Evolutionary conservation across 2,329 filamentous ascomycete genomes (phyloP).

Genomic region (Alternaria brassicae): DNA sequence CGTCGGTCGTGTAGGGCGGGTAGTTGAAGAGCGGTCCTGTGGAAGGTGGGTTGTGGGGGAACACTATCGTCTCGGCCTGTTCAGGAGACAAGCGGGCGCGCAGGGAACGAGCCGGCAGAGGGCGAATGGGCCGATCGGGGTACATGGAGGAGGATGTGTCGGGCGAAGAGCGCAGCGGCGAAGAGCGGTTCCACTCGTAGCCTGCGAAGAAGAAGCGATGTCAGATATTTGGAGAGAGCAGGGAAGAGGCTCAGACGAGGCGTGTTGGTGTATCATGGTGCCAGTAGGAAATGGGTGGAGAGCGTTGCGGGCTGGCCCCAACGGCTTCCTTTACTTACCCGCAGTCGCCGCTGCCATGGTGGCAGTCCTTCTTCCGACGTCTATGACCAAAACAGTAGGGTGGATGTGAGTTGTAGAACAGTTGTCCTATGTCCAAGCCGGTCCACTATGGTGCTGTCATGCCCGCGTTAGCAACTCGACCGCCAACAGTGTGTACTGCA

Average conservation of each 20-base stretch:
- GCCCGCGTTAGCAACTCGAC: constrained; percentile 27
- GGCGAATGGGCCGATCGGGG: constrained; percentile 90
- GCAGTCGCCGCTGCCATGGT: constrained; percentile 53
- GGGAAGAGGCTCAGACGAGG: constrained; percentile 28
- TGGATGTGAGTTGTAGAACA: constrained; percentile 19
- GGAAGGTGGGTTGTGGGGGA: constrained; percentile 76
- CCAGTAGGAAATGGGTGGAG: constrained; percentile 32
- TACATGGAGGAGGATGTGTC: constrained; percentile 83
- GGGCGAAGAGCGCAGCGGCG: constrained; percentile 54
- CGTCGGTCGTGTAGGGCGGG: constrained; percentile 54
- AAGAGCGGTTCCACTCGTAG: constrained; percentile 53
- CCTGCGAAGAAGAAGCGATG: constrained; percentile 46
- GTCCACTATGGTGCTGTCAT: constrained; percentile 21
- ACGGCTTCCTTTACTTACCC: constrained; percentile 45
- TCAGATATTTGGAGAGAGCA: constrained; percentile 43
- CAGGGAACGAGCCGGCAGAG: constrained; percentile 85
- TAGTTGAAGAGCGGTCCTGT: constrained; percentile 79
- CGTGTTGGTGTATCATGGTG: constrained; percentile 21
- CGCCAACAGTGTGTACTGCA: constrained; percentile 1
- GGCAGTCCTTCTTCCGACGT: constrained; percentile 33
- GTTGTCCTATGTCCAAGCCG: constrained; percentile 11
- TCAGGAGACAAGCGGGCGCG: constrained; percentile 87
- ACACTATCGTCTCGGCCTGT: constrained; percentile 80
- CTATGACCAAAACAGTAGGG: constrained; percentile 25
- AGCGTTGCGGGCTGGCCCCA: constrained; percentile 30